These are phyloP conservation scores for Sporothrix schenckii DNA, from an alignment of 2,329 filamentous ascomycete species.

Conservation along the genomic window DNA sequence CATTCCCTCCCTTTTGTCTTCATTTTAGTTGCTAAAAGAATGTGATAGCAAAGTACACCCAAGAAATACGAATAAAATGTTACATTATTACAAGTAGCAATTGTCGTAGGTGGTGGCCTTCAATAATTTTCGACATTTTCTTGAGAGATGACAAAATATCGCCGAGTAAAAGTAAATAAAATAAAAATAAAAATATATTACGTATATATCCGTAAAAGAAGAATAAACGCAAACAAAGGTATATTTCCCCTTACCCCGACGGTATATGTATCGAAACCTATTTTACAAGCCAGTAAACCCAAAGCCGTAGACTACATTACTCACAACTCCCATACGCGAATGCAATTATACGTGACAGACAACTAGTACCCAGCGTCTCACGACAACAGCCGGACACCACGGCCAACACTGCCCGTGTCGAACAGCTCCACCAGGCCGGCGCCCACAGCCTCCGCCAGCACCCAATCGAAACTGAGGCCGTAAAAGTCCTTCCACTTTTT, in stretches of 20 bases:
- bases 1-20: not conserved
- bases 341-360: not conserved
- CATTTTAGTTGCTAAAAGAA: not conserved
- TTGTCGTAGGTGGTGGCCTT: no score
- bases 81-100: no score
- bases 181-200: not conserved
- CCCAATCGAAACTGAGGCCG: constrained; percentile 71
- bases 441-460: constrained; percentile 70
- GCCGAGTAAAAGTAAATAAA: not conserved
- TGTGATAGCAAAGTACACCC: no score
- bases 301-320: not conserved
- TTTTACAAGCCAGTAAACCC: not conserved
- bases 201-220: not conserved
- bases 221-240: no score
- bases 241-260: no score
- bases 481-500: constrained; percentile 72
- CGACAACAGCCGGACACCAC: constrained; percentile 57
- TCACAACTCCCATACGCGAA: not conserved
- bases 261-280: no score
- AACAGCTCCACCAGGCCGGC: constrained; percentile 73
- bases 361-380: not conserved
- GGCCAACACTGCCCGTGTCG: constrained; percentile 72
- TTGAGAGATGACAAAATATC: no score
- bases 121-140: no score
- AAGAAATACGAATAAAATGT: no score